Conservation (phyloP, 2,329 filamentous ascomycete species). For the Xylaria digitata region DNA sequence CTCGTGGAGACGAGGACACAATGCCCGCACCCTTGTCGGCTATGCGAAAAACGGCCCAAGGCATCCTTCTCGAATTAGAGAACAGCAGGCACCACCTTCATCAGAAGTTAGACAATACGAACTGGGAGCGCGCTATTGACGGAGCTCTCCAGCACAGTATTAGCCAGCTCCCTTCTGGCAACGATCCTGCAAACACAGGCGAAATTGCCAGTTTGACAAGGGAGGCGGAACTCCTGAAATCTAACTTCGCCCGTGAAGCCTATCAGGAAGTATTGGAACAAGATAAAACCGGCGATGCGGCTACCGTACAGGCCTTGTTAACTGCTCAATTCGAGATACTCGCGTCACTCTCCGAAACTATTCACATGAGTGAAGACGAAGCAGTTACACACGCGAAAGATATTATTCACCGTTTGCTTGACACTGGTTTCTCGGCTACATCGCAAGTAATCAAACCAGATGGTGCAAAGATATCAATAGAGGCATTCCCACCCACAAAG, state of each 20-base stretch:
- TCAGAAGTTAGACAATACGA: conserved; percentile 80
- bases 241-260: conserved; percentile 83
- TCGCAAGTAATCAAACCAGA: conserved; percentile 93
- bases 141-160: conserved; percentile 88
- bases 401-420: conserved; percentile 81
- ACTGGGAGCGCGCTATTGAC: conserved; percentile 89
- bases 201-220: conserved; percentile 79
- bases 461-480: conserved; percentile 69
- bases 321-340: conserved; percentile 94
- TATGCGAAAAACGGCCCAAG: conserved; percentile 88
- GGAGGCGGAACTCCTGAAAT: conserved; percentile 87
- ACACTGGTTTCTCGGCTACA: conserved; percentile 77
- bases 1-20: conserved; percentile 72
- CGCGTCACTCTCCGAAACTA: conserved; percentile 81
- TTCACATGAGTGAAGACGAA: conserved; percentile 84
- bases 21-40: conserved; percentile 76
- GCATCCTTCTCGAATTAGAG: conserved; percentile 89
- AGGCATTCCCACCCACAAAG: conserved; percentile 76
- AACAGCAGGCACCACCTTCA: conserved; percentile 91
- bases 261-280: conserved; percentile 82
- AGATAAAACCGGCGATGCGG: conserved; percentile 82
- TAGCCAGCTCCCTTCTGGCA: conserved; percentile 79
- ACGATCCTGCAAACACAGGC: conserved; percentile 69
- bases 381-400: conserved; percentile 82
- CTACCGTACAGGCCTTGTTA: conserved; percentile 83